Base-by-base conservation (phyloP, 495 filamentous ascomycete genomes). In the Penicillium diatomitis region DNA sequence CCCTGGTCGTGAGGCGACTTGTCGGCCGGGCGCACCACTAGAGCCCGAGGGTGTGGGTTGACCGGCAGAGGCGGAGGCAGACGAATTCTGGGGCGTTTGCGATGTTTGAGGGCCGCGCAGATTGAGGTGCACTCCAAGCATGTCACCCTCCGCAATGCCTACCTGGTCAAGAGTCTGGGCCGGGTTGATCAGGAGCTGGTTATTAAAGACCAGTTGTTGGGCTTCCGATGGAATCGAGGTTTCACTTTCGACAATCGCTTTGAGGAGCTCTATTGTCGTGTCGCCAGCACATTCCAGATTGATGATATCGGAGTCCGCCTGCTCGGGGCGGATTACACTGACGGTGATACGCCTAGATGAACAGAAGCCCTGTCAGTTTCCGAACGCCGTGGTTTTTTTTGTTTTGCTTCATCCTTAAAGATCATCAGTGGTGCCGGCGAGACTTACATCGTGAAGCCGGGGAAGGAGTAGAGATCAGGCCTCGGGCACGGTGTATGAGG, bases 61-160 rank as follows among this genome's bases (percentile, higher is more conserved):
- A 11, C 42, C 30, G 38, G 49, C 31, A 41, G 46, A 37, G 34
- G 46, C 12, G 50, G 50, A 32, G 47, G 30, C 48, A 36, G 38
- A 12, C 37, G 32, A 42, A 20, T 20, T 20, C 20, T 20, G 20
- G 37, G 43, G 46, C n/a, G n/a, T 32, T 38, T 44, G 48, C 8
- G 45, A 20, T 20, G 20, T 20, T 20, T 20, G 45, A 12, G 38
- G 46, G 3, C 29, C 38, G 32, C 54, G 57, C 38, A 67, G 46
- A 42, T 76, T 75, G 50, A 91, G 82, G 62, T 91, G 85, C 44
- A 96, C 75, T 8, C 85, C 88, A 35, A 98, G 74, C 88, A 98
- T 90, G 52, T 96, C 94, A 44, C 89, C 89, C 67, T 95, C 87
- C 30, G 72, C 79, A 55, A 98, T 86, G 7, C 84, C 77, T n/a